Evolutionary conservation across 2,329 filamentous ascomycete species (phyloP).

Genomic region (Fusarium piperis): DNA sequence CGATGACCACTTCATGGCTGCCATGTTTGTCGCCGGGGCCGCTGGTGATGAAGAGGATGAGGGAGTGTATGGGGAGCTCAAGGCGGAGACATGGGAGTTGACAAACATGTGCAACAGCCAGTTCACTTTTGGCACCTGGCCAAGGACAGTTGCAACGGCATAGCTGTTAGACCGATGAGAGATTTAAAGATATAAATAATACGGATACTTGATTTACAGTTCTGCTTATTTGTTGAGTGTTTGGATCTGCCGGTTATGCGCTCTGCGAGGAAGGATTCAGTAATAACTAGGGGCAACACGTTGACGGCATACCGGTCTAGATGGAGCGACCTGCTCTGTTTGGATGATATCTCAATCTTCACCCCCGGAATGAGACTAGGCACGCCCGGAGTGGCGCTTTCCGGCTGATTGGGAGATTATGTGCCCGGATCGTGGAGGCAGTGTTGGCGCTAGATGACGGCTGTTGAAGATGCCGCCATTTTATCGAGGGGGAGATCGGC

Average conservation of each 20-base stretch:
- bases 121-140: slow-evolving; percentile 59
- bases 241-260: background rate
- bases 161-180: background rate
- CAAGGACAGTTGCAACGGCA: slow-evolving; percentile 2
- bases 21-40: slow-evolving; percentile 70
- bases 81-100: slow-evolving; percentile 73
- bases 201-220: background rate
- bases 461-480: background rate
- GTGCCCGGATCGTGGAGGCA: background rate
- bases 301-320: background rate
- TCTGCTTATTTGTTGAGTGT: background rate
- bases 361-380: background rate
- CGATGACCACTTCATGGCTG: slow-evolving; percentile 76
- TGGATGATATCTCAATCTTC: background rate
- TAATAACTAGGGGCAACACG: background rate
- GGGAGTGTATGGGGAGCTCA: slow-evolving; percentile 52
- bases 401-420: background rate
- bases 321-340: background rate
- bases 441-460: background rate
- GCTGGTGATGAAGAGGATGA: slow-evolving; percentile 59
- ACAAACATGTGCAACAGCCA: slow-evolving; percentile 72
- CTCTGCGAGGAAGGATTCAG: background rate
- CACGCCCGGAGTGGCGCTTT: background rate
- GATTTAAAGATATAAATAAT: background rate
- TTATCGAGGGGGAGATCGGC: background rate